Conservation (phyloP, 805 yeast species). For the Zygoascus flipseniorum region DNA sequence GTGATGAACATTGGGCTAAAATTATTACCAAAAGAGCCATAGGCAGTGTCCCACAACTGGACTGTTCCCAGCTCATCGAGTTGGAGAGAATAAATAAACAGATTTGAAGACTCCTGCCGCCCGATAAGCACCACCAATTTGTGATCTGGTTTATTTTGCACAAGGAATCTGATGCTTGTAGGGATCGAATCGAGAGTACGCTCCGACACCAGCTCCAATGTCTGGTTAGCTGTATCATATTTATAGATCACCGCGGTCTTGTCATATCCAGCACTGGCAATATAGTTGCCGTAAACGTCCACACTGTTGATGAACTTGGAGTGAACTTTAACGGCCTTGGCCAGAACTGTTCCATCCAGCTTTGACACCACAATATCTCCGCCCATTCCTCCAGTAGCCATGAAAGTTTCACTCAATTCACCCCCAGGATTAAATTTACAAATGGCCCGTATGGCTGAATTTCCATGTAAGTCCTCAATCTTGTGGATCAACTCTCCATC, state of each 20-base stretch:
- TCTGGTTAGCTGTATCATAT: neutral
- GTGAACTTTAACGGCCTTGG: constrained; percentile 30
- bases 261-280: constrained; percentile 32
- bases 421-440: constrained; percentile 16
- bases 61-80: constrained; percentile 34
- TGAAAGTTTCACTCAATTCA: constrained; percentile 4
- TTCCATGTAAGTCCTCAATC: constrained; percentile 7
- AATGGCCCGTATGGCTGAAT: constrained; percentile 9
- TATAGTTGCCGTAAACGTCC: constrained; percentile 31
- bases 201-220: neutral
- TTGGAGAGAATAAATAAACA: constrained; percentile 35
- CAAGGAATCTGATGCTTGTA: constrained; percentile 7
- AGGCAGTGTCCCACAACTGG: constrained; percentile 68
- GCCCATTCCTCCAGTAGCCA: constrained; percentile 45
- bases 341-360: constrained; percentile 9
- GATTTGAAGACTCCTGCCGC: constrained; percentile 49
- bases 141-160: neutral
- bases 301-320: constrained; percentile 30
- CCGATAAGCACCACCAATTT: constrained; percentile 44
- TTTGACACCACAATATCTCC: constrained; percentile 33
- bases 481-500: constrained; percentile 5
- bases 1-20: constrained; percentile 49
- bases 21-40: constrained; percentile 41
- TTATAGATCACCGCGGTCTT: constrained; percentile 14
- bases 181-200: constrained; percentile 6